Conservation (phyloP, 768 basidiomycete species). For the Mycena venus region DNA sequence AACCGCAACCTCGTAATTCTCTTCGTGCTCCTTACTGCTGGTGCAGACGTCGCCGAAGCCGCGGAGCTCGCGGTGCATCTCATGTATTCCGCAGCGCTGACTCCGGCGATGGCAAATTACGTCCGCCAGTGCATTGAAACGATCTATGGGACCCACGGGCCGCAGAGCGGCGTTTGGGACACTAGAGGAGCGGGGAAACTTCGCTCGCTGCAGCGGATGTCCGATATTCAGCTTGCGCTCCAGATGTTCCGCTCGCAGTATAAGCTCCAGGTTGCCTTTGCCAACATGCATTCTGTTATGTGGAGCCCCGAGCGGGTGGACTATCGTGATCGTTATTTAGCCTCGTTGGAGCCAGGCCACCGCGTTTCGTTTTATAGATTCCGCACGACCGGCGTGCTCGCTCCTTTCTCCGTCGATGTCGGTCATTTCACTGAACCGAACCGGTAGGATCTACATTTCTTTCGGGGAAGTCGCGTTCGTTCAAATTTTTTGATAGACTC, state of each 20-base stretch:
- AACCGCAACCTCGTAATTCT: slow-evolving; percentile 56
- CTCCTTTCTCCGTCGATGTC: slow-evolving; percentile 52
- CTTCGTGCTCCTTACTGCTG: slow-evolving; percentile 47
- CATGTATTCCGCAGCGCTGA: slow-evolving; percentile 57
- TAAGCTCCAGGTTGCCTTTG: background rate
- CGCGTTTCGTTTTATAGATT: slow-evolving; percentile 51
- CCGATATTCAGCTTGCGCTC: background rate
- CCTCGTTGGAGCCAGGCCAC: slow-evolving; percentile 56
- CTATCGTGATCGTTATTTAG: slow-evolving; percentile 55
- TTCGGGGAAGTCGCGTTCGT: background rate
- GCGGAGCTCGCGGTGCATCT: slow-evolving; percentile 57
- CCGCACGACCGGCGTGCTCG: slow-evolving; percentile 55
- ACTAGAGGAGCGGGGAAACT: slow-evolving; percentile 53
- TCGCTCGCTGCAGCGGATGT: slow-evolving; percentile 47
- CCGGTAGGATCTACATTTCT: slow-evolving; percentile 43
- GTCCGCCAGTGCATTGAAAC: slow-evolving; percentile 49
- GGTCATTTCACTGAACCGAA: slow-evolving; percentile 53
- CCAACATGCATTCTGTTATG: background rate
- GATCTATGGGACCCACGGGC: slow-evolving; percentile 44
- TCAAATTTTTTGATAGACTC: slow-evolving; percentile 43
- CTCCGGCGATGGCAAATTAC: slow-evolving; percentile 50
- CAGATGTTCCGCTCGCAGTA: background rate
- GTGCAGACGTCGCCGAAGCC: slow-evolving; percentile 35
- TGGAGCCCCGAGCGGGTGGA: slow-evolving; percentile 45
- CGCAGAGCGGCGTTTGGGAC: slow-evolving; percentile 29